phyloP scores from a whole-genome alignment of 2,329 filamentous ascomycete species.

The Exophiala mesophila region DNA sequence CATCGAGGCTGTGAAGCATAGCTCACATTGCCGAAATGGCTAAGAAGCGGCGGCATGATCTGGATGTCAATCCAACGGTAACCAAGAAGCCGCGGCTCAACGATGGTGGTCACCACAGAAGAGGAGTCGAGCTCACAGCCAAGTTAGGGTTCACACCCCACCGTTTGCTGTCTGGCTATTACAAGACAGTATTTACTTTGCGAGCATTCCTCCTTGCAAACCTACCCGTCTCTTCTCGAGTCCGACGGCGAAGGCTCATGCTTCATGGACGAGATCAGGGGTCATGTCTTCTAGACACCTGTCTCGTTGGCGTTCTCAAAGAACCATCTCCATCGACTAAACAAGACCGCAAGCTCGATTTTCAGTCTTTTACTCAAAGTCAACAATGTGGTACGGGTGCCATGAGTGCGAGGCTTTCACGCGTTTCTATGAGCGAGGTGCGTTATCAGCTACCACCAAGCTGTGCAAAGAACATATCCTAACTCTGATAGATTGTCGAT shows the following conservation, averaged over 20 bases:
- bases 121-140: neutral
- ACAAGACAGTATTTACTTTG: constrained; percentile 22
- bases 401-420: constrained; percentile 35
- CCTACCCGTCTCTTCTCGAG: constrained; percentile 29
- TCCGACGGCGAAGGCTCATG: constrained; percentile 55
- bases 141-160: no score
- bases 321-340: constrained; percentile 30
- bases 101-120: no score
- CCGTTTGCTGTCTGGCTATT: constrained; percentile 22
- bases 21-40: no score
- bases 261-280: constrained; percentile 44
- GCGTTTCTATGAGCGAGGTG: constrained; percentile 62
- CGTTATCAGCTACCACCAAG: constrained; percentile 8
- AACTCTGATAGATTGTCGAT: constrained; percentile 59
- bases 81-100: no score
- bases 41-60: no score
- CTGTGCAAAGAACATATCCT: constrained; percentile 3
- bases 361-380: constrained; percentile 59
- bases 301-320: constrained; percentile 56
- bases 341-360: constrained; percentile 49
- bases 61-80: no score
- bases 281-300: constrained; percentile 60
- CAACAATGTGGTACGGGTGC: constrained; percentile 39
- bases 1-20: no score
- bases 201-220: constrained; percentile 20